Percentiles rank a stretch among this genome's conserved stretches.
These are phyloP conservation scores for Hanseniaspora lindneri DNA, from an alignment of 805 yeast species.

Conservation along the genomic window DNA sequence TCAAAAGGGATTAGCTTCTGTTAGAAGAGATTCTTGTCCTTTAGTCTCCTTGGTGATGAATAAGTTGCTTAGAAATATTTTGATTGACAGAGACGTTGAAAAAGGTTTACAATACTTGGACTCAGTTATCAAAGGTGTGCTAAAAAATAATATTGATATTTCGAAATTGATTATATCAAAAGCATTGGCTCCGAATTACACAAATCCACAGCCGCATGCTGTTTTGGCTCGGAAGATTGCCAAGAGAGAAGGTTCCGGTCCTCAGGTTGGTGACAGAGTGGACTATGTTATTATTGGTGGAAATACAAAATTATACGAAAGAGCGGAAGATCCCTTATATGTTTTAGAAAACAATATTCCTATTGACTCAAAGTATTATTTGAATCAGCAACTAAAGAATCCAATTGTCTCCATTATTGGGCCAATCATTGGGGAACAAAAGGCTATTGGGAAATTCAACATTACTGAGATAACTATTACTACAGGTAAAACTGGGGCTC, in stretches of 20 bases:
- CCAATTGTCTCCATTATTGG: conserved; percentile 89
- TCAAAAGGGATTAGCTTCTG: conserved; percentile 96
- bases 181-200: conserved; percentile 82
- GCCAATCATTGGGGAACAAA: conserved; percentile 80
- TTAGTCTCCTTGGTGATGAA: conserved; percentile 91
- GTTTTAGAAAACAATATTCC: conserved; percentile 87
- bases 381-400: conserved; percentile 84
- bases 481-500: conserved; percentile 66
- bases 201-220: conserved; percentile 95
- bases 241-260: conserved; percentile 96
- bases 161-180: conserved; percentile 90
- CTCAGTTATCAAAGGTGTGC: conserved; percentile 72
- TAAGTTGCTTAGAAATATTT: conserved; percentile 68
- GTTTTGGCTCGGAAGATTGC: conserved; percentile 92
- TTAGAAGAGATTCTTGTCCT: conserved; percentile 93
- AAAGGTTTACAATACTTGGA: conserved; percentile 81
- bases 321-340: conserved; percentile 91
- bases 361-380: conserved; percentile 84
- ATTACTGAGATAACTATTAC: conserved; percentile 36
- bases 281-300: conserved; percentile 88
- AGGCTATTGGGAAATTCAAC: conserved; percentile 65
- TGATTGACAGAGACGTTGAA: conserved; percentile 75
- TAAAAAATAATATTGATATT: conserved; percentile 84
- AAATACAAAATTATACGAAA: conserved; percentile 76
- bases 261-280: conserved; percentile 92